Base-by-base conservation (phyloP, 129 eudicot genomes). In the Escallonia rubra region DNA sequence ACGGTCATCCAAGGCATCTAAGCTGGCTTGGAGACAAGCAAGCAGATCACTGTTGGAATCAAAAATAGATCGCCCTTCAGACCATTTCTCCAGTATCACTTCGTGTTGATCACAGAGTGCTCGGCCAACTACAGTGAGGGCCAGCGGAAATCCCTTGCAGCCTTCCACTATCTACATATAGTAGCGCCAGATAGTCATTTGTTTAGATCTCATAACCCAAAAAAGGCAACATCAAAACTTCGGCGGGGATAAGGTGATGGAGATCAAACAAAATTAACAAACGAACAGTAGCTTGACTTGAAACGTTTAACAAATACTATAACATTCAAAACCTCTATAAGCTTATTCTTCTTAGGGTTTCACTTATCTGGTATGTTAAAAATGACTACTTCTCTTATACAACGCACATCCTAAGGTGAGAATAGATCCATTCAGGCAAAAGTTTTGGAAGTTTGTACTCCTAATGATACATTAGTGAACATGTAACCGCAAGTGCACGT, bases 61-160 rank as follows among this genome's bases (percentile, higher is more conserved):
- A 34, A 83, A 79, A 34, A 81, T 73, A 2, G 83, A 74, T 73
- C 63, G 63, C 10, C 82, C 78, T 61, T 73, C 71, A 0, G 84
- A 78, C 85, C 83, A 78, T 57, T 77, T 70, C 69, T 64, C 61
- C 55, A 81, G 11, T 53, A 74, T 78, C 51, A 13, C 59, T 62
- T 64, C 68, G 44, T 40, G 55, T 63, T 74, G 69, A 48, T 85
- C 81, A 54, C 71, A 55, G 8, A 86, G 62, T 15, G 87, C 79
- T 66, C 75, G 76, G 42, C 83, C 91, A 34, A 86, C 76, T 0
- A 79, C 83, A 3, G 64, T 79, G 45, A 86, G 83, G 15, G 91
- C 83, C 68, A 86, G 74, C 6, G 91, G 91, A 52, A 76, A 82
- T 39, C 91, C 83, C n/a, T 72, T 69, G 72, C 90, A 85, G 40